Evolutionary conservation across 306 rosid species (phyloP).

Genomic region (Acacia confusa): DNA sequence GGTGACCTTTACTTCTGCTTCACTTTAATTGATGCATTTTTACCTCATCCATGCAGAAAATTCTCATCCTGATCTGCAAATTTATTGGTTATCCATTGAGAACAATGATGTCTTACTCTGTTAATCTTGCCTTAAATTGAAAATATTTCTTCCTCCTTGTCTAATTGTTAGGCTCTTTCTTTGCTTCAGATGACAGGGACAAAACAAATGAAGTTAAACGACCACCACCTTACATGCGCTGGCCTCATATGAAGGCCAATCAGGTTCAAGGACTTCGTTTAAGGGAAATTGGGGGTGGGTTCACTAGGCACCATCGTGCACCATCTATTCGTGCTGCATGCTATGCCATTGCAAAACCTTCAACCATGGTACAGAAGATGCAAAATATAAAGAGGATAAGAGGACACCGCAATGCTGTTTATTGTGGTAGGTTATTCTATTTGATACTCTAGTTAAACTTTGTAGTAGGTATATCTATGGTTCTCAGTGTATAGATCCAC

Average conservation of each 20-base stretch:
- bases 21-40: background rate
- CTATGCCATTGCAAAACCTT: slow-evolving; percentile 94
- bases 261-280: slow-evolving; percentile 88
- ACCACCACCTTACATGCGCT: slow-evolving; percentile 82
- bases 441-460: slow-evolving; percentile 13
- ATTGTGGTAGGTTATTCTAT: slow-evolving; percentile 77
- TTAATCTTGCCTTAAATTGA: slow-evolving; percentile 22
- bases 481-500: slow-evolving; percentile 5
- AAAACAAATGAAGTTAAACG: slow-evolving; percentile 48
- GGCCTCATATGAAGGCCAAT: slow-evolving; percentile 99
- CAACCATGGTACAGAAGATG: slow-evolving; percentile 96
- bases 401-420: slow-evolving; percentile 98
- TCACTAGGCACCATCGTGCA: slow-evolving; percentile 89
- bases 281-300: slow-evolving; percentile 99
- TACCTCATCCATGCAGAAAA: background rate
- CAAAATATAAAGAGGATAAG: slow-evolving; percentile 80
- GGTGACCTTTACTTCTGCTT: slow-evolving; percentile 44
- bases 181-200: slow-evolving; percentile 61
- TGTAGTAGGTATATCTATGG: slow-evolving; percentile 65
- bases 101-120: slow-evolving; percentile 1
- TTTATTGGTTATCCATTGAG: background rate
- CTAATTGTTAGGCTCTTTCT: slow-evolving; percentile 17
- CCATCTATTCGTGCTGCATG: slow-evolving; percentile 95
- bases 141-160: slow-evolving; percentile 24
- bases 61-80: background rate